A percentile compares a stretch with the other conserved stretches of the same genome.
Conservation (phyloP, 2,329 filamentous ascomycete species). For the Orbilia blumenaviensis region DNA sequence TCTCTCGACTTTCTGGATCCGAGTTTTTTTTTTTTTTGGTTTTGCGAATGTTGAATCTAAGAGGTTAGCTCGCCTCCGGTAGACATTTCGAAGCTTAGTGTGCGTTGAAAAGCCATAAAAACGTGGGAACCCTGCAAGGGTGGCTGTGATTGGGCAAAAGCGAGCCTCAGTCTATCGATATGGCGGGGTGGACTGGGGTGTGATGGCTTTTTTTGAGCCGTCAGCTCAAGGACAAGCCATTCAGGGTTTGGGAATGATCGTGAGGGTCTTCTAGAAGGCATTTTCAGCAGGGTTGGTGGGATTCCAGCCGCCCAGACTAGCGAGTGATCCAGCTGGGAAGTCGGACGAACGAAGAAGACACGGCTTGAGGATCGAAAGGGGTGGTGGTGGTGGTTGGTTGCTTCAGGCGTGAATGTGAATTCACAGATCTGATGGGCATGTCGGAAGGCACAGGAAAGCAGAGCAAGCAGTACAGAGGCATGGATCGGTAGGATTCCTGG, state of each 20-base stretch:
- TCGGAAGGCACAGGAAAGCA: slow-evolving; percentile 8
- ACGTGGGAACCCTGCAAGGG: slow-evolving; percentile 38
- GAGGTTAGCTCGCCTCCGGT: slow-evolving; percentile 15
- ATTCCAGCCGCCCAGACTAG: slow-evolving; percentile 34
- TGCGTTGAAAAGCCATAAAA: slow-evolving; percentile 13
- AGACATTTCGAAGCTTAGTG: slow-evolving; percentile 35
- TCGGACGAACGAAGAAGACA: not conserved
- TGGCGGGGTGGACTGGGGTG: slow-evolving; percentile 6
- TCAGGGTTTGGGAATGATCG: not conserved
- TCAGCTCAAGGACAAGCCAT: slow-evolving; percentile 20
- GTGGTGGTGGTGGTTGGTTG: too few species aligned
- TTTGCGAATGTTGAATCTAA: slow-evolving; percentile 31
- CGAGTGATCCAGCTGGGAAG: slow-evolving; percentile 14
- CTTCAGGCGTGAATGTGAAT: slow-evolving; percentile 9
- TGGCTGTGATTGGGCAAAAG: slow-evolving; percentile 24
- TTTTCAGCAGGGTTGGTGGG: slow-evolving; percentile 11
- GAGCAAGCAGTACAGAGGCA: not conserved
- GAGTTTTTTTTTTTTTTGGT: too few species aligned
- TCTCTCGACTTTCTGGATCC: slow-evolving; percentile 19
- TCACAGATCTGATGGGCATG: slow-evolving; percentile 13
- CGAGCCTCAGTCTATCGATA: slow-evolving; percentile 30
- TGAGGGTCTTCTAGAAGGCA: slow-evolving; percentile 27
- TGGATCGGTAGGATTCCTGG: slow-evolving; percentile 25
- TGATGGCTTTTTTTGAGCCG: slow-evolving; percentile 33
- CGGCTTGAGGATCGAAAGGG: slow-evolving; percentile 17